These are phyloP conservation scores for Microbotryomycetes sp. DNA, from an alignment of 1,284 basidiomycete species.

Conservation along the genomic window DNA sequence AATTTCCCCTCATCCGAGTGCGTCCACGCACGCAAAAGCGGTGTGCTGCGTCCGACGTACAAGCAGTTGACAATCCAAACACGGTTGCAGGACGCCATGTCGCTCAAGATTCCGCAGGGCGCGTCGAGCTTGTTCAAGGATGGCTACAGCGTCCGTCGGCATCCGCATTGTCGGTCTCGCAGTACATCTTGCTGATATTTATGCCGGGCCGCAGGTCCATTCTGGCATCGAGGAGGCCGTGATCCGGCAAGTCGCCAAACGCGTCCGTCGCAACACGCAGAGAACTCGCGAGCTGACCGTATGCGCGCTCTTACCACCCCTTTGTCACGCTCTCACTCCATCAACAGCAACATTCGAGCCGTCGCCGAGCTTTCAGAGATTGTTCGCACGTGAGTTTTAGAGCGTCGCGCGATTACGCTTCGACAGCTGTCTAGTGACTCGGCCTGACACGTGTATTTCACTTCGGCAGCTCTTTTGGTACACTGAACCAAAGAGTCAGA, in stretches of 20 bases:
- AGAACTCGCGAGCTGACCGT: too few species aligned
- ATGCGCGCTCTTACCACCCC: too few species aligned
- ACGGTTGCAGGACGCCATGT: slow-evolving; percentile 15
- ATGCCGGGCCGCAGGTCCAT: slow-evolving; percentile 15
- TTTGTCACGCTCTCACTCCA: not conserved
- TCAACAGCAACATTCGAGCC: slow-evolving; percentile 80
- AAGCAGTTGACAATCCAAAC: too few species aligned
- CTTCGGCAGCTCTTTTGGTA: slow-evolving; percentile 17
- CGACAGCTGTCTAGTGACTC: slow-evolving; percentile 49
- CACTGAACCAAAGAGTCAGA: not conserved
- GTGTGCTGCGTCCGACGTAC: too few species aligned
- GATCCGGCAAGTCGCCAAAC: slow-evolving; percentile 23
- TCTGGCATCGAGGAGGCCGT: slow-evolving; percentile 40
- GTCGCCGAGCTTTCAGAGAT: slow-evolving; percentile 90
- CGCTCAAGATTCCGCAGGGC: slow-evolving; percentile 20
- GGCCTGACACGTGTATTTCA: not conserved
- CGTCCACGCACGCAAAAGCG: too few species aligned
- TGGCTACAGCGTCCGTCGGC: slow-evolving; percentile 27
- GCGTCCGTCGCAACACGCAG: too few species aligned
- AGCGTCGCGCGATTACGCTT: not conserved
- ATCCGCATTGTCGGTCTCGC: not conserved
- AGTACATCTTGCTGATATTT: not conserved
- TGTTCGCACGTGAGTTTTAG: slow-evolving; percentile 58
- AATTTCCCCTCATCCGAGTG: too few species aligned
- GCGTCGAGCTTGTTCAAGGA: slow-evolving; percentile 35